Evolutionary conservation across 495 filamentous ascomycete species (phyloP), one percentile per base, ranked within the genome.

Genomic region (Penicillium bovifimosum): DNA sequence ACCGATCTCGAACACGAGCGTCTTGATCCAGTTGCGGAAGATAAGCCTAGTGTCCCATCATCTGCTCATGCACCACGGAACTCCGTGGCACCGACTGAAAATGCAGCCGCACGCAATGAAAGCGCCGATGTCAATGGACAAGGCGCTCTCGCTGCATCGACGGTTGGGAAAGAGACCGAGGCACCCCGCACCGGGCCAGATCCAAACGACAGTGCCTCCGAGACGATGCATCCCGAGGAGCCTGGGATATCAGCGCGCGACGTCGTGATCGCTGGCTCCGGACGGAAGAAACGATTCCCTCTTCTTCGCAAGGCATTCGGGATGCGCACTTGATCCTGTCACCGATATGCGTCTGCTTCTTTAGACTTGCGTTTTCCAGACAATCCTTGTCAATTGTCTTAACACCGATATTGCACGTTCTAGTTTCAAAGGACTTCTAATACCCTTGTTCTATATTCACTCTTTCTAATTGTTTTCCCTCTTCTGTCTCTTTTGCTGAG

Each of bases 231-330:
- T 38, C 44, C 56, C 36, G 52, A 63, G 36, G 54, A 55, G 16
- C 46, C 29, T 34, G 41, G 57, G 1, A 39, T 20, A 5, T 31
- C 54, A 1, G 66, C 62, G 10, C 58, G 65, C 14, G 65, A 72
- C 24, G 70, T 74, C 46, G 63, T 71, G 20, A 71, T 72, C 49
- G 64, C 60, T 28, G 59, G 64, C 20, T 66, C 70, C 9, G 70
- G 68, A 32, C 75, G 75, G 47, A 79, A 79, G 63, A 80, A 75
- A 56, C 73, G 75, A 47, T 79, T 80, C 47, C 69, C 68, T 1
- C 62, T 69, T 47, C 60, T 80, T 45, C 65, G 74, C 18, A 77
- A 74, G 52, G 76, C 75, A 26, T 74, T 80, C 42, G 71, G 76
- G 9, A 56, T 79, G 47, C 65, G 69, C 35, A 51, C 56, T 41